These are phyloP conservation scores for Cinchona pubescens DNA, from an alignment of 257 asterid genomes.

Conservation along the genomic window DNA sequence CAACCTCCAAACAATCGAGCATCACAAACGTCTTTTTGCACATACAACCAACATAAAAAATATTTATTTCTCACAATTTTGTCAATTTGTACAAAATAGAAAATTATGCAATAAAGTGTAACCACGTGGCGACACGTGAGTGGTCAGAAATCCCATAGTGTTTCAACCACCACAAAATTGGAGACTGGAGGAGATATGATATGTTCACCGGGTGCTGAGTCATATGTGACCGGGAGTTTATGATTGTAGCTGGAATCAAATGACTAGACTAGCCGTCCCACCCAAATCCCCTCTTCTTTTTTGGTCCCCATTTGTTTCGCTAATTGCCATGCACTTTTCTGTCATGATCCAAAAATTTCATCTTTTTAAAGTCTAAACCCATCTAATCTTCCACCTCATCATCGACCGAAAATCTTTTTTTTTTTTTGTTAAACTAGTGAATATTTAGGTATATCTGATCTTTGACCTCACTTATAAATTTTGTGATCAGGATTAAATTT, in stretches of 20 bases:
- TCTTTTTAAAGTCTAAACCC: neutral
- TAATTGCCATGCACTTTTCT: neutral
- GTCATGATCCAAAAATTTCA: neutral
- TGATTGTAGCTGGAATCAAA: neutral
- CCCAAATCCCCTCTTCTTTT: neutral
- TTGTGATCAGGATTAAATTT: no score
- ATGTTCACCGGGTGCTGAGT: slow-evolving; percentile 8
- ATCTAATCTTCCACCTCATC: slow-evolving; percentile 15
- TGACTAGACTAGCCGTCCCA: neutral
- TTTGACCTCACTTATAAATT: no score
- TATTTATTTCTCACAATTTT: neutral
- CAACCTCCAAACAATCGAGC: neutral
- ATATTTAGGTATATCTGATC: no score
- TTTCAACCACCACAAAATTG: slow-evolving; percentile 9
- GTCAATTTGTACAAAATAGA: neutral
- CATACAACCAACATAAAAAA: neutral
- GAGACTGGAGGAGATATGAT: no score
- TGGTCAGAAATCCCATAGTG: neutral
- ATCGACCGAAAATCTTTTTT: neutral
- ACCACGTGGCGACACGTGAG: neutral
- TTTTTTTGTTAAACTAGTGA: no score
- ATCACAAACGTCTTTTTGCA: neutral
- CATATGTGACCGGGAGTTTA: neutral
- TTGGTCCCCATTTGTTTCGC: neutral
- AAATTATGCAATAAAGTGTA: neutral